Base-by-base conservation (phyloP, 2,329 filamentous ascomycete genomes). In the Hypoxylon sp. region DNA sequence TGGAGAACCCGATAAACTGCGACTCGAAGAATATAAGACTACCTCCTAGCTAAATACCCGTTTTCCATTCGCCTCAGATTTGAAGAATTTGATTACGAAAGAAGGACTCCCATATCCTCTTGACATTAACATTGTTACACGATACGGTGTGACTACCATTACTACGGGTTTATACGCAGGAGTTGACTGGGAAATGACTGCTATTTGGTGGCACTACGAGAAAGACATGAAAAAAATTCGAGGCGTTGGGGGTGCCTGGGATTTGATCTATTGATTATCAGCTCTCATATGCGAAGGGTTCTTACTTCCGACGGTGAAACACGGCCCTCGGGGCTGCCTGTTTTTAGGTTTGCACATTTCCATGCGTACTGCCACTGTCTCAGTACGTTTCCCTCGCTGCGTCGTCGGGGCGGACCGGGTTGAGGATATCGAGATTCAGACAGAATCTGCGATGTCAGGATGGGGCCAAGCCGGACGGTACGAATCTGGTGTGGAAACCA, bases 31-130 rank as follows among this genome's bases (percentile, higher is more conserved):
- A 40, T 54, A 33, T 42, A 30, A 52, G 60, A 40, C 38, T 55
- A 59, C 44, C 63, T 42, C 44, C 63, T 42, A 64, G 36, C 55
- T 63, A 45, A 58, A 66, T 67, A 67, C 60, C 64, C 64, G 50
- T 48, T 56, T 67, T 56, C 16, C 36, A 33, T 20, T n/a, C 36
- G 30, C 20, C 14, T 55, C 26, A 54, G 38, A 58, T 48, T 14
- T 51, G 30, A 40, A 57, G 60, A 53, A n/a, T 48, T 49, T 32
- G 38, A 24, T 44, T 46, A 46, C 50, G 40, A 63, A 24, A 50
- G 53, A 45, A 40, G 50, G 44, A 51, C 42, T 52, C 45, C 18
- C n/a, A 30, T 4, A n/a, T 54, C n/a, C n/a, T n/a, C n/a, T 50
- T 49, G 11, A 28, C 30, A 51, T 45, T 42, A 1, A 18, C 2